Evolutionary conservation across 2,329 filamentous ascomycete genomes (phyloP).

Genomic region (Sporothrix schenckii): DNA sequence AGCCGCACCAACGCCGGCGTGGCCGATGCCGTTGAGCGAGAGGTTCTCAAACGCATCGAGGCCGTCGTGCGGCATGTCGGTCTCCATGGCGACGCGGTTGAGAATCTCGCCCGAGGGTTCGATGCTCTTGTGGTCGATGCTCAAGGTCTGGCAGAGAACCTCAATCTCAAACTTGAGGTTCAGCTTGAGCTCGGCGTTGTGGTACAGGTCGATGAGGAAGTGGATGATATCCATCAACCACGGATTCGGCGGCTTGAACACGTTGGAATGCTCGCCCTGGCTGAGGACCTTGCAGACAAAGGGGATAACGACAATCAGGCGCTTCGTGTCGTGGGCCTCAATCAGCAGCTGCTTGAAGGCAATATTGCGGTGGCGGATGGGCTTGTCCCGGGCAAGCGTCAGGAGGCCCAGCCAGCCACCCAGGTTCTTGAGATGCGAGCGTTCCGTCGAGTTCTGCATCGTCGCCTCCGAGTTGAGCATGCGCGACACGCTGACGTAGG

Average conservation of each 20-base stretch:
- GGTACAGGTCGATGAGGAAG: conserved; percentile 88
- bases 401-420: conserved; percentile 91
- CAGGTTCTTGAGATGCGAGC: conserved; percentile 88
- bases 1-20: conserved; percentile 64
- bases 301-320: conserved; percentile 88
- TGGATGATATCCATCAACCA: conserved; percentile 97
- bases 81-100: conserved; percentile 67
- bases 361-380: conserved; percentile 94
- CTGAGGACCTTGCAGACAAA: conserved; percentile 96
- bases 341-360: conserved; percentile 95
- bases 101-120: conserved; percentile 85
- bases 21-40: conserved; percentile 72
- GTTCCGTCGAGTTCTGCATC: conserved; percentile 79
- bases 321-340: conserved; percentile 90
- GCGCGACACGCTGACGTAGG: conserved; percentile 80
- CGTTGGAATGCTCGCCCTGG: conserved; percentile 79
- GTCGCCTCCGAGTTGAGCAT: conserved; percentile 90
- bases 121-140: conserved; percentile 88
- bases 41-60: conserved; percentile 83
- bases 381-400: conserved; percentile 90
- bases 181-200: conserved; percentile 88
- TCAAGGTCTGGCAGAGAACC: conserved; percentile 89
- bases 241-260: conserved; percentile 93
- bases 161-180: conserved; percentile 99
- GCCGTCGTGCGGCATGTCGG: conserved; percentile 65